phyloP scores from a whole-genome alignment of 1,284 basidiomycete species.

The Hemileia vastatrix region DNA sequence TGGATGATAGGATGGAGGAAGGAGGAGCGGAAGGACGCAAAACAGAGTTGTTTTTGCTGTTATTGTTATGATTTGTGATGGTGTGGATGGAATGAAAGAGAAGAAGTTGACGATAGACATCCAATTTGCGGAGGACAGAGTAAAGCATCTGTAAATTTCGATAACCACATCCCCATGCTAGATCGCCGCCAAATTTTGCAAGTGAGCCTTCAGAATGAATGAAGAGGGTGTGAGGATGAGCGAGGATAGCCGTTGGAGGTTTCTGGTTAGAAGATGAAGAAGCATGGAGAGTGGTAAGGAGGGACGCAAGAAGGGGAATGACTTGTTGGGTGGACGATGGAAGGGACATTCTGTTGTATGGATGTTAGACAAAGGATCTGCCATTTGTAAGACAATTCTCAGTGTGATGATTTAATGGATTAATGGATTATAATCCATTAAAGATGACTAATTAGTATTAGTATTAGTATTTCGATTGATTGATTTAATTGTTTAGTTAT shows the following conservation, averaged over 20 bases:
- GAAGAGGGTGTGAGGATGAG: background rate
- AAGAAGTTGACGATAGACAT: conserved; percentile 22
- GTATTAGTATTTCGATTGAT: no score
- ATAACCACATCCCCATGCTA: conserved; percentile 27
- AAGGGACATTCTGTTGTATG: no score
- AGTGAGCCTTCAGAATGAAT: background rate
- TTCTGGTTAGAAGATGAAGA: background rate
- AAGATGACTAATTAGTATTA: no score
- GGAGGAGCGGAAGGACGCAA: background rate
- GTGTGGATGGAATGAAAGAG: background rate
- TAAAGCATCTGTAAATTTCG: conserved; percentile 36
- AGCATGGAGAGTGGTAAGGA: background rate
- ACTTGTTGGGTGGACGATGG: no score
- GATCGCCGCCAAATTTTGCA: conserved; percentile 1
- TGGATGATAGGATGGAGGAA: background rate
- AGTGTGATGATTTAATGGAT: no score
- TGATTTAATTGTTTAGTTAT: no score
- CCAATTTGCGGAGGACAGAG: conserved; percentile 27
- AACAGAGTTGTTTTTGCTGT: background rate
- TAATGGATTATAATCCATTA: no score
- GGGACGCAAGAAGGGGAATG: background rate
- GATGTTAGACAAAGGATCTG: no score
- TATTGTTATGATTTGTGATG: background rate
- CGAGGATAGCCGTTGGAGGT: background rate
- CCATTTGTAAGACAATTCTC: no score